Base-by-base conservation (phyloP, 345 rosid species). In the Arabidopsis arenosa region DNA sequence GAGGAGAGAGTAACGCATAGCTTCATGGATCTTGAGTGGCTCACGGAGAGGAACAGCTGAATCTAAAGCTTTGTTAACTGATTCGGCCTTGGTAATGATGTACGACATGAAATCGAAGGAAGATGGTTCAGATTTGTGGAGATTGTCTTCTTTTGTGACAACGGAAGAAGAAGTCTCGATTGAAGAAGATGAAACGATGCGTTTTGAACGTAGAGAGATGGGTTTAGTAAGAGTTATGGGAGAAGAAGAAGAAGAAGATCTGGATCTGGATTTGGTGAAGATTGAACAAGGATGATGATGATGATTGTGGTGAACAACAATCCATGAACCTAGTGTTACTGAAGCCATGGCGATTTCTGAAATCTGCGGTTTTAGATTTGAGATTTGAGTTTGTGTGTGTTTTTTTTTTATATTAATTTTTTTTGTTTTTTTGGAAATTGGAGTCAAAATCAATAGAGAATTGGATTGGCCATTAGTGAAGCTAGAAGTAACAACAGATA, bases 1-100 rank as follows among this genome's bases (percentile, higher is more conserved):
- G 48, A 95, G 82, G 13, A 95, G 89, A 23, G 97, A 92, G 83
- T 92, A 95, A 2, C 99, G 86, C 99, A 95, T 95, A 1, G 97
- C 86, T 66, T 92, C 94, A 48, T 95, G 96, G 81, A 95, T 89
- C 80, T 88, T 95, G 43, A 75, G 73, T 2, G 98, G 98, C 0
- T 88, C 88, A 6, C 84, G 82, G 63, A 92, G 80, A 7, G 89
- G 69, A 2, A 95, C 87, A 7, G 97, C 84, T 1, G 80, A 70
- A 26, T 90, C 92, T 8, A 95, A 62, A 9, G 98, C 97, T 59
- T 79, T 89, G 70, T 90, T 93, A 21, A 95, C 84, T 4, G 87
- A 57, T 35, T 70, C 72, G 4, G 88, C 97, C 74, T 86, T 95
- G 12, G 65, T 73, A 11, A 84, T 33, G 84, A 94, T 90, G 83